Percentiles rank a stretch among this genome's conserved stretches.
These are phyloP conservation scores for Annona squamosa DNA, from an alignment of 164 flowering plant genomes.

Conservation along the genomic window DNA sequence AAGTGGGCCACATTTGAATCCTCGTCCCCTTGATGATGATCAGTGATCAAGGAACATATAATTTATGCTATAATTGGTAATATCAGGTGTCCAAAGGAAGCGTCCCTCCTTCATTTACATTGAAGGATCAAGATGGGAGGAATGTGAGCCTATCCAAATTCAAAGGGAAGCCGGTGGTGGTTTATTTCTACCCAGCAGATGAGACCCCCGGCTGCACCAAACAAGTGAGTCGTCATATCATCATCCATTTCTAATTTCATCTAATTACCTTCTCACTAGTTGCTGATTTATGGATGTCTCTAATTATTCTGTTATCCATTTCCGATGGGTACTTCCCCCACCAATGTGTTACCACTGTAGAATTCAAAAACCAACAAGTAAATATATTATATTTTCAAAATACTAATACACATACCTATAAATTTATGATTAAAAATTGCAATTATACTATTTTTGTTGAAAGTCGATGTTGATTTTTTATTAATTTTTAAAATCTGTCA, in stretches of 20 bases:
- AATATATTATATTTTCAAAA: too few relatives aligned
- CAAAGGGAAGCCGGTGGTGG: slow-evolving; percentile 90
- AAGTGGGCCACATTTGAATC: not conserved
- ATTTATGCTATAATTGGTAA: not conserved
- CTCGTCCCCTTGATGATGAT: not conserved
- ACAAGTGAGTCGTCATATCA: slow-evolving; percentile 38
- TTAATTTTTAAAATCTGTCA: too few relatives aligned
- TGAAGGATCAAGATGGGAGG: slow-evolving; percentile 92
- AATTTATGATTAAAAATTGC: too few relatives aligned
- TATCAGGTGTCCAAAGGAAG: slow-evolving; percentile 62
- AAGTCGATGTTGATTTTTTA: too few relatives aligned
- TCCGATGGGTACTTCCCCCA: not conserved
- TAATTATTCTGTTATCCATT: not conserved
- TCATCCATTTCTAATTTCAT: too few relatives aligned
- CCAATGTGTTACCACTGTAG: too few relatives aligned
- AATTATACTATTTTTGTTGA: too few relatives aligned
- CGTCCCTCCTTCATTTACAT: slow-evolving; percentile 60
- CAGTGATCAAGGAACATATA: not conserved
- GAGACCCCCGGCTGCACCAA: slow-evolving; percentile 98
- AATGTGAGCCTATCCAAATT: slow-evolving; percentile 66
- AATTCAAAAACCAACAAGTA: not conserved
- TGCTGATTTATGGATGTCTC: not conserved
- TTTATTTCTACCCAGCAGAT: slow-evolving; percentile 96
- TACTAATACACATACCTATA: too few relatives aligned
- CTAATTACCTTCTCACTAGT: not conserved